Evolutionary conservation across 495 filamentous ascomycete species (phyloP), one percentile per base, ranked within the genome.

Genomic region (Chaetomium cochliodes): DNA sequence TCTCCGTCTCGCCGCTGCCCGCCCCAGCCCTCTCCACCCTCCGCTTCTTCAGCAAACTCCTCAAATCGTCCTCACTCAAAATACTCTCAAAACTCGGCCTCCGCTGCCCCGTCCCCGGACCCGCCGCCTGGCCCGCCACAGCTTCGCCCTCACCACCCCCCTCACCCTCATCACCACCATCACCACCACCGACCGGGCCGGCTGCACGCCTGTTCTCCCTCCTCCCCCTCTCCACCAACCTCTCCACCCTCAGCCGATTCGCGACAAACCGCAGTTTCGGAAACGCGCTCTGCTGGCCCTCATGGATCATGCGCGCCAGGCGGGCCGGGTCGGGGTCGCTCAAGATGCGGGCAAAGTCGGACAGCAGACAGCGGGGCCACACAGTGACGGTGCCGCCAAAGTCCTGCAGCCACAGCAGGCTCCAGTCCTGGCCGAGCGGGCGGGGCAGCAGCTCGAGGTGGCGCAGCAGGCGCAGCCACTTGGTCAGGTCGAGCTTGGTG

Each of bases 381-480:
- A 98, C 91, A 11, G 96, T 98, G 63, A 98, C 89, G 20, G 91
- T 97, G 46, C 94, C 94, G 65, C 87, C 90, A 79, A 98, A 97
- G 64, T 89, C 88, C 74, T 98, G 94, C 33, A 98, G 84, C 90
- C 92, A 98, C 41, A 98, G 88, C 74, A 93, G 88, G 59, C 86
- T 90, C 94, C 94, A 98, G 74, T 98, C 96, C 74, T 97, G 93
- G 12, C 92, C 92, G n/a, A 97, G 69, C 0, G 90, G 91, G 0
- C 94, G 86, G 9, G 94, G 94, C 0, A 98, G 85, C 8, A 98
- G 83, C 70, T 98, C 94, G 0, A 98, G 79, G 71, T 97, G 92
- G 5, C 92, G 87, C 26, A 97, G 83, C 0, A 98, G 92, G 72
- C 93, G 92, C 23, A 98, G 85, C 92, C 93, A 98, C 80, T 98